Conservation (phyloP, 2,329 filamentous ascomycete genomes). For the Aureobasidium mangrovei region DNA sequence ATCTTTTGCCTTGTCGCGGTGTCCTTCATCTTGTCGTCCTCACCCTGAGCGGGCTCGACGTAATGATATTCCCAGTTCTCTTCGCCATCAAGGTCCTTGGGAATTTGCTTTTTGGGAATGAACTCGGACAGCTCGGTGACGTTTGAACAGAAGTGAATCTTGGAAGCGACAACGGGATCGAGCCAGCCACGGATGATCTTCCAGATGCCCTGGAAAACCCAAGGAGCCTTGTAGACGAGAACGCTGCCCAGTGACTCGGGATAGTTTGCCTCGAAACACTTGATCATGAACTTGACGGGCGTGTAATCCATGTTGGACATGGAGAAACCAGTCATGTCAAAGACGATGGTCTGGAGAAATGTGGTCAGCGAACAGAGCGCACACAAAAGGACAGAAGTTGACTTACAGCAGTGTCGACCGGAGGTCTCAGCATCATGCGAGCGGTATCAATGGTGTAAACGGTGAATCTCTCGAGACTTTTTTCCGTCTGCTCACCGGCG, state of each 20-base stretch:
- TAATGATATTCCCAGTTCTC: slow-evolving; percentile 82
- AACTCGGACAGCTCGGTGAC: slow-evolving; percentile 69
- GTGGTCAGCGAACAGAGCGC: neutral
- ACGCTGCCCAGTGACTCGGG: slow-evolving; percentile 85
- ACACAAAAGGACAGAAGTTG: neutral
- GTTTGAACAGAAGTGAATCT: slow-evolving; percentile 87
- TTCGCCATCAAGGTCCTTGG: slow-evolving; percentile 75
- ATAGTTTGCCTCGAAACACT: slow-evolving; percentile 98
- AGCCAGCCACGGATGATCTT: slow-evolving; percentile 92
- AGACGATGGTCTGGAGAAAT: slow-evolving; percentile 64
- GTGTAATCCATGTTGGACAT: slow-evolving; percentile 79
- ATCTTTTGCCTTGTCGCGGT: slow-evolving; percentile 53
- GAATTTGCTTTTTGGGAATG: slow-evolving; percentile 61
- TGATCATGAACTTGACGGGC: slow-evolving; percentile 98
- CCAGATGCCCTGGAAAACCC: slow-evolving; percentile 98
- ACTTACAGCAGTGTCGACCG: slow-evolving; percentile 85
- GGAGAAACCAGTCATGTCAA: slow-evolving; percentile 51
- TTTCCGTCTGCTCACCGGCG: slow-evolving; percentile 71
- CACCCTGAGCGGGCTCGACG: slow-evolving; percentile 62
- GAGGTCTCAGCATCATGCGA: slow-evolving; percentile 68
- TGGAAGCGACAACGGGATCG: slow-evolving; percentile 88
- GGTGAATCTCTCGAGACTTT: slow-evolving; percentile 78
- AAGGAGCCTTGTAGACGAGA: slow-evolving; percentile 90
- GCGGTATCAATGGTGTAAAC: slow-evolving; percentile 92
- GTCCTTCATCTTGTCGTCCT: slow-evolving; percentile 68